phyloP scores from a whole-genome alignment of 2,329 filamentous ascomycete species.

The Fusarium gaditjirri region DNA sequence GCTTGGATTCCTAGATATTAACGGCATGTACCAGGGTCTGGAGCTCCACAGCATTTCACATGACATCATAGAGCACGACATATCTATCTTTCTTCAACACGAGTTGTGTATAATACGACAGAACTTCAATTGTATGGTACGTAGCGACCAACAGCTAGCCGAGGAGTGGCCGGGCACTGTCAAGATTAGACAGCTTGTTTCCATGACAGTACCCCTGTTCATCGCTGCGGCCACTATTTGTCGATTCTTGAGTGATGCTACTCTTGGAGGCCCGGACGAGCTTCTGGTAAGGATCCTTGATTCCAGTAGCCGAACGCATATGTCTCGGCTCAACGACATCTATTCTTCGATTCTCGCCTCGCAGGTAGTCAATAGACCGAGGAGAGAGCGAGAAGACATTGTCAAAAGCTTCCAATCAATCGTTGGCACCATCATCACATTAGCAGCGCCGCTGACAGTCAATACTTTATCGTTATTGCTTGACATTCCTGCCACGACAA shows the following conservation, averaged over 20 bases:
- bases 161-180: neutral
- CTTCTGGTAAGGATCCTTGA: neutral
- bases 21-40: neutral
- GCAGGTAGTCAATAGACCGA: neutral
- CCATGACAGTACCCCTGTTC: neutral
- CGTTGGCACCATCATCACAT: neutral
- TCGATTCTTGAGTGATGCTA: neutral
- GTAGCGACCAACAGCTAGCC: accelerated
- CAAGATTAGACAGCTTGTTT: neutral
- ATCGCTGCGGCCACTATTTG: neutral
- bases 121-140: neutral
- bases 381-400: neutral
- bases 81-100: neutral
- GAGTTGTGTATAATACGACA: neutral
- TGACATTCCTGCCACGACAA: accelerated
- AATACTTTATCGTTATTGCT: neutral
- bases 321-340: neutral
- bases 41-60: neutral
- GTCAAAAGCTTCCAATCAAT: neutral
- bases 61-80: neutral
- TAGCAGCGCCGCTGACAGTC: neutral
- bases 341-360: neutral
- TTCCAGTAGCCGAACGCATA: neutral
- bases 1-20: neutral
- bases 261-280: neutral